phyloP scores from a whole-genome alignment of 202 grass and related monocot genomes.

The Musa balbisiana region DNA sequence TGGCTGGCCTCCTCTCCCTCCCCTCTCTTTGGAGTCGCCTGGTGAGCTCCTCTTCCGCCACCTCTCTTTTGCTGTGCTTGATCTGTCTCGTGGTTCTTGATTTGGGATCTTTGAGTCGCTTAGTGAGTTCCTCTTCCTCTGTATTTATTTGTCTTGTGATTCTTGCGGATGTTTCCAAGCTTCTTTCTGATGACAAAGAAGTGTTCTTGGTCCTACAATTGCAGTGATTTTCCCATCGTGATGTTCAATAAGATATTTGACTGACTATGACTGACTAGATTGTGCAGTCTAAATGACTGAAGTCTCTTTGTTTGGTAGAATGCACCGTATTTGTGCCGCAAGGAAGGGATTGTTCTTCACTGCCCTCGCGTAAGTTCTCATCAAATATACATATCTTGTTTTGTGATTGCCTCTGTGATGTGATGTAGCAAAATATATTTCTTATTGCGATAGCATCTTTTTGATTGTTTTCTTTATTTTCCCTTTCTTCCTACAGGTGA shows the following conservation, averaged over 20 bases:
- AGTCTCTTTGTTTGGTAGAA: slow-evolving; percentile 39
- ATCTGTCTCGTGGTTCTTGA: neutral
- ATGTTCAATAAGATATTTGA: neutral
- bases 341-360: slow-evolving; percentile 86
- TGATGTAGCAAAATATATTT: neutral
- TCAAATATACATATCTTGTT: neutral
- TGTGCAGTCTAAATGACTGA: neutral
- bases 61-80: neutral
- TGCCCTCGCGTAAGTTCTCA: slow-evolving; percentile 55
- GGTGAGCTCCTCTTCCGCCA: slow-evolving; percentile 37
- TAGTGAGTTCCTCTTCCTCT: neutral
- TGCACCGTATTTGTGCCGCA: slow-evolving; percentile 75
- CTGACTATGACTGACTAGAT: too few species aligned
- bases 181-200: neutral
- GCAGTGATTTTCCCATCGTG: neutral
- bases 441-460: neutral
- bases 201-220: neutral
- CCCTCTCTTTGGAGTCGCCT: slow-evolving; percentile 68
- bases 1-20: slow-evolving; percentile 36
- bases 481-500: slow-evolving; percentile 40
- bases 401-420: too few species aligned
- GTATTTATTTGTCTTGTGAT: neutral
- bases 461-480: slow-evolving; percentile 15
- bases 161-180: neutral
- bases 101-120: neutral